phyloP scores from a whole-genome alignment of 495 filamentous ascomycete species.

The Penicillium steckii region DNA sequence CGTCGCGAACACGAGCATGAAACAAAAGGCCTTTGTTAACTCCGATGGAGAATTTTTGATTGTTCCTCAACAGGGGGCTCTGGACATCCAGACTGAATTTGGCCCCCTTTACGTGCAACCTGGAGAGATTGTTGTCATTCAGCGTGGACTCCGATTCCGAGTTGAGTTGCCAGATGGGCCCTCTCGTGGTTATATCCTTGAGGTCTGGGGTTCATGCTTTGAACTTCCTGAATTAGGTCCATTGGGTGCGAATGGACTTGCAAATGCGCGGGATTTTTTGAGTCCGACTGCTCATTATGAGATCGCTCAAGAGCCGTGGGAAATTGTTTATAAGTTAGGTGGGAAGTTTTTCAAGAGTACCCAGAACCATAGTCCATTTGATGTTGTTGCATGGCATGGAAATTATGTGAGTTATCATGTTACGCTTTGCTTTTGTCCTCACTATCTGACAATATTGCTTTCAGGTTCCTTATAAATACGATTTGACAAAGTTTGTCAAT shows the following conservation, averaged over 20 bases:
- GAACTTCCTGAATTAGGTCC: constrained; percentile 52
- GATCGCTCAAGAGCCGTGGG: constrained; percentile 40
- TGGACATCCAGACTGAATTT: constrained; percentile 53
- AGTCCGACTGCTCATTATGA: constrained; percentile 43
- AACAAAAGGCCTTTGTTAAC: constrained; percentile 45
- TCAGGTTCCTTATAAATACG: constrained; percentile 49
- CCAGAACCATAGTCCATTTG: constrained; percentile 51
- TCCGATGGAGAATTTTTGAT: constrained; percentile 51
- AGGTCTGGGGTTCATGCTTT: constrained; percentile 48
- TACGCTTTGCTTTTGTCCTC: not conserved
- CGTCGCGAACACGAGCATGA: constrained; percentile 46
- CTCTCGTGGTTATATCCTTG: constrained; percentile 49
- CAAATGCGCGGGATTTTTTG: constrained; percentile 50
- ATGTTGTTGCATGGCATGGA: constrained; percentile 54
- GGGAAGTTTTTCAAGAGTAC: constrained; percentile 48
- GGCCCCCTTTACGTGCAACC: constrained; percentile 47
- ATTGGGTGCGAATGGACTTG: constrained; percentile 50
- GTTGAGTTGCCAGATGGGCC: constrained; percentile 45
- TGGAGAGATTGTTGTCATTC: constrained; percentile 48
- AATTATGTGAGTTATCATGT: constrained; percentile 37
- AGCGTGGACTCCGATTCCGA: constrained; percentile 47
- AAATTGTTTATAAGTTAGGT: constrained; percentile 51
- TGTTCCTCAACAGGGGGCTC: constrained; percentile 45
- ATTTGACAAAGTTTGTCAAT: constrained; percentile 51
- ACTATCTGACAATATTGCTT: constrained; percentile 3